phyloP scores from a whole-genome alignment of 2,329 filamentous ascomycete genomes.

The Botrytis porri region DNA sequence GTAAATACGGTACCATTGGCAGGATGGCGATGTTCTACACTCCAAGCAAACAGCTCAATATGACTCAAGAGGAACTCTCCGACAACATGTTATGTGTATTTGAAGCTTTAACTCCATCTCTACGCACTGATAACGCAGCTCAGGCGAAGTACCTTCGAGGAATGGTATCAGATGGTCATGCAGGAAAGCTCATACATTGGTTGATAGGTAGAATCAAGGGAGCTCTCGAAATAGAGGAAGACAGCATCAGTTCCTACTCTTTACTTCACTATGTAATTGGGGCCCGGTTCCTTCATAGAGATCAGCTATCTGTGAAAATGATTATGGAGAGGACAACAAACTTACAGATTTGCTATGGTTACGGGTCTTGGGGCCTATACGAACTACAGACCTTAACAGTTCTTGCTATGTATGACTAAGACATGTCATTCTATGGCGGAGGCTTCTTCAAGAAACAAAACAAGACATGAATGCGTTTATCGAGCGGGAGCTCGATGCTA shows the following conservation, averaged over 20 bases:
- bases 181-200: conserved; percentile 5
- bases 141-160: not conserved
- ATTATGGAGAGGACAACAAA: conserved; percentile 3
- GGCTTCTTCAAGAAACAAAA: not conserved
- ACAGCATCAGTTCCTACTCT: not conserved
- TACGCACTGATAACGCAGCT: not conserved
- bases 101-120: not conserved
- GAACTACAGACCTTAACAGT: not conserved
- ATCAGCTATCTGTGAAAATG: not conserved
- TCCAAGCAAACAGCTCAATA: not conserved
- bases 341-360: not conserved
- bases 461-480: conserved; percentile 4
- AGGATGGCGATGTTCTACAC: not conserved
- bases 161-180: not conserved
- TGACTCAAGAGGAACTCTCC: not conserved
- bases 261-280: not conserved
- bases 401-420: conserved; percentile 11
- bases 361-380: not conserved
- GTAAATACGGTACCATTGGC: not conserved
- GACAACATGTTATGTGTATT: not conserved
- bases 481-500: not conserved
- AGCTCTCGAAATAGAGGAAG: not conserved
- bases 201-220: not conserved
- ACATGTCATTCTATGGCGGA: not conserved
- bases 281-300: not conserved